phyloP scores from a whole-genome alignment of 805 yeast species.

The Candida easanensis region DNA sequence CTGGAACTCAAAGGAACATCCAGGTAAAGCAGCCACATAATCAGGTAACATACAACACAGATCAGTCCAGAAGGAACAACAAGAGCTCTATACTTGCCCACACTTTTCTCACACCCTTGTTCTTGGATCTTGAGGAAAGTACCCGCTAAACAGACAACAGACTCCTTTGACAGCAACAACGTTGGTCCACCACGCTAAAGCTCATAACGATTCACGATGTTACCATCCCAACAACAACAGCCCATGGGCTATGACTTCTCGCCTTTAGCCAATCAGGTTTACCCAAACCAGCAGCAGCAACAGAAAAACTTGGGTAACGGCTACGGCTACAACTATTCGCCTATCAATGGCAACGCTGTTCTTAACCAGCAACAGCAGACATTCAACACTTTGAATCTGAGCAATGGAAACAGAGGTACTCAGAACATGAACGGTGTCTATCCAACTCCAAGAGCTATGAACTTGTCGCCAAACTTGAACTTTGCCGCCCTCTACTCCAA shows the following conservation, averaged over 20 bases:
- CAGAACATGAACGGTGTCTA: constrained; percentile 10
- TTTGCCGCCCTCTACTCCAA: constrained; percentile 41
- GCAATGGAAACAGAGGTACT: constrained; percentile 13
- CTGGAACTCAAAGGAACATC: background rate
- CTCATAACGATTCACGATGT: constrained; percentile 1
- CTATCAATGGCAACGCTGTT: constrained; percentile 13
- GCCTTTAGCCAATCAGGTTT: constrained; percentile 12
- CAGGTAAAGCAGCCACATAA: too few relatives aligned
- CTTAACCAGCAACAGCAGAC: constrained; percentile 17
- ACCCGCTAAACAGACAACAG: background rate
- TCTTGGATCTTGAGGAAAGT: too few relatives aligned
- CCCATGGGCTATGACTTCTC: constrained; percentile 15
- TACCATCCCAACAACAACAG: constrained; percentile 12
- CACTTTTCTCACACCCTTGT: background rate
- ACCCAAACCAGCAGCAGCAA: constrained; percentile 7
- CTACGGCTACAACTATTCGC: constrained; percentile 16
- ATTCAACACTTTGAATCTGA: constrained; percentile 24
- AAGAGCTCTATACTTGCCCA: background rate
- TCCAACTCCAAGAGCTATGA: constrained; percentile 22
- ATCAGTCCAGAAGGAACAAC: background rate
- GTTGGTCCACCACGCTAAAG: background rate
- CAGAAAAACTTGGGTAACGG: constrained; percentile 16
- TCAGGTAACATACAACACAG: background rate
- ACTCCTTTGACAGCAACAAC: background rate
- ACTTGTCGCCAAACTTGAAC: constrained; percentile 23